Evolutionary conservation across 2,329 filamentous ascomycete genomes (phyloP).

Genomic region (Stenocarpella maydis): DNA sequence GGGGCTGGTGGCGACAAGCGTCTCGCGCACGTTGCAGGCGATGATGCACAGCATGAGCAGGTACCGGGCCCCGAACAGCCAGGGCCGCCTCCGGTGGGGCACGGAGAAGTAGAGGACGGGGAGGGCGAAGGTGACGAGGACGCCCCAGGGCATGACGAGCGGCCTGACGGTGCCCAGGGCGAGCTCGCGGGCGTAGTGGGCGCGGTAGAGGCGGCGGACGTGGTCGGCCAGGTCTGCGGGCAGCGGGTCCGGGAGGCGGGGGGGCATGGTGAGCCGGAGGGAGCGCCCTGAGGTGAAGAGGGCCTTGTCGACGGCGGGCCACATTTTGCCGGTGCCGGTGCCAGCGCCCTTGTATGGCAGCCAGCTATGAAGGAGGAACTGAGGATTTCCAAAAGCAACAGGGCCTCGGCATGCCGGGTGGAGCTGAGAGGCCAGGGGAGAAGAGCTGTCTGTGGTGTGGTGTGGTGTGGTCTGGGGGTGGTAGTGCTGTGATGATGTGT

Average conservation of each 20-base stretch:
- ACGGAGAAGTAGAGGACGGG: conserved; percentile 64
- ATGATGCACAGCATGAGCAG: conserved; percentile 55
- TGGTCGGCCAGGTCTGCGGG: conserved; percentile 30
- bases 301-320: conserved; percentile 6
- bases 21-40: conserved; percentile 53
- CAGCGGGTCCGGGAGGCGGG: background rate
- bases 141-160: conserved; percentile 60
- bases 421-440: background rate
- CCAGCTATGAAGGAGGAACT: background rate
- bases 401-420: background rate
- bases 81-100: conserved; percentile 59
- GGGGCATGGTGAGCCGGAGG: conserved; percentile 11
- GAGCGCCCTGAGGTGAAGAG: conserved; percentile 19
- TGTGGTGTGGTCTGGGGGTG: conserved; percentile 4
- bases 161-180: conserved; percentile 53
- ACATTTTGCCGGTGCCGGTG: background rate
- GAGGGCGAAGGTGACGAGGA: conserved; percentile 57
- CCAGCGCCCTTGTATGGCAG: background rate
- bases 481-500: background rate
- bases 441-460: conserved; percentile 9
- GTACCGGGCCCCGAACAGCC: conserved; percentile 61
- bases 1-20: conserved; percentile 54
- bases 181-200: conserved; percentile 41
- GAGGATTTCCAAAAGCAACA: background rate
- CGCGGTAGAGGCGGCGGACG: conserved; percentile 29